A percentile compares a stretch with the other conserved stretches of the same genome.
Evolutionary conservation across 2,329 filamentous ascomycete species (phyloP).

Genomic region (Nemania sp.): DNA sequence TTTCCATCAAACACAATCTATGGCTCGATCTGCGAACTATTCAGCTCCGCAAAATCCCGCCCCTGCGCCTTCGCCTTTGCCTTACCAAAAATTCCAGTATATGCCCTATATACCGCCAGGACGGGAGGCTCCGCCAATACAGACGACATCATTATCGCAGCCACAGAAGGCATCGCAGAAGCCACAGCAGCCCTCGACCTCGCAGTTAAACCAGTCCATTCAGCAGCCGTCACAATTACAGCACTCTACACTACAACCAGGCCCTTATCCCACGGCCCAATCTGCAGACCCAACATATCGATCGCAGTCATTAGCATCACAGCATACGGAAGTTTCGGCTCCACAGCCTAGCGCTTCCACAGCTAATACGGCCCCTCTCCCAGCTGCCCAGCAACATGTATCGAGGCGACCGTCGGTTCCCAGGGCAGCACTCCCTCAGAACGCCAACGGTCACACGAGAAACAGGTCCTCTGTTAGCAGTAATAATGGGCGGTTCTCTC

Average conservation of each 20-base stretch:
- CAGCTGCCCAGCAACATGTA: slow-evolving; percentile 17
- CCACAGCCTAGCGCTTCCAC: slow-evolving; percentile 7
- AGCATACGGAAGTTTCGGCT: background rate
- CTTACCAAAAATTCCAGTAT: slow-evolving; percentile 26
- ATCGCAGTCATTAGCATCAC: slow-evolving; percentile 6
- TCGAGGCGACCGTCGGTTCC: slow-evolving; percentile 28
- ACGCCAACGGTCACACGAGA: slow-evolving; percentile 32
- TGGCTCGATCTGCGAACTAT: slow-evolving; percentile 1
- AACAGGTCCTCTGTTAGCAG: slow-evolving; percentile 37
- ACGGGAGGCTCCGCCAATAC: slow-evolving; percentile 16
- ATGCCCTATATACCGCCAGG: slow-evolving; percentile 18
- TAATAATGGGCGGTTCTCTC: slow-evolving; percentile 33
- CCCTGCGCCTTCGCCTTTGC: slow-evolving; percentile 11
- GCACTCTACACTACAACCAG: slow-evolving; percentile 16
- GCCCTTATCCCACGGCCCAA: slow-evolving; percentile 1
- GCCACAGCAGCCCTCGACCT: slow-evolving; percentile 1
- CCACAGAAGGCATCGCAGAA: slow-evolving; percentile 13
- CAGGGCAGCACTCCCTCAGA: slow-evolving; percentile 26
- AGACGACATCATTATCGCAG: slow-evolving; percentile 7
- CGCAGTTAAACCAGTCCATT: background rate
- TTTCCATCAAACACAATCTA: slow-evolving; percentile 15
- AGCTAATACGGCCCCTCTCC: background rate
- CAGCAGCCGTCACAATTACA: slow-evolving; percentile 7
- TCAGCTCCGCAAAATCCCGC: slow-evolving; percentile 4
- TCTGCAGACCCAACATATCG: background rate